Conservation (phyloP, 352 stramenopile genomes). For the Globisporangium viniferum region DNA sequence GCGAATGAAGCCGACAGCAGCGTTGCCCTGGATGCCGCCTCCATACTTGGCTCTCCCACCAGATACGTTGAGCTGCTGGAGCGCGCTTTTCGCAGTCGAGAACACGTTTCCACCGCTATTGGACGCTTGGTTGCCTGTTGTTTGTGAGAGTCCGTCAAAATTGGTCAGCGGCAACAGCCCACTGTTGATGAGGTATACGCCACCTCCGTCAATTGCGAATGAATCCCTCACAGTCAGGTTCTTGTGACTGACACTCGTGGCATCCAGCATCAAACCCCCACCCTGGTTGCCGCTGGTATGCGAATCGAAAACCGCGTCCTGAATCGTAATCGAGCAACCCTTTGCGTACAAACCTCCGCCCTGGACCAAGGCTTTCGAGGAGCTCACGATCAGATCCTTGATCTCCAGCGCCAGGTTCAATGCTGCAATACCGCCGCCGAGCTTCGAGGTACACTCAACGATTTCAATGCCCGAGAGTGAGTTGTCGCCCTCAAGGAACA, state of each 20-base stretch:
- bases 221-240: slow-evolving; percentile 26
- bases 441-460: background rate
- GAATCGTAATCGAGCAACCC: slow-evolving; percentile 9
- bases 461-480: slow-evolving; percentile 12
- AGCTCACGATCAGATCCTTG: background rate
- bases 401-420: background rate
- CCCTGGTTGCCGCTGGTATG: slow-evolving; percentile 18
- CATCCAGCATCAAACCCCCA: slow-evolving; percentile 28
- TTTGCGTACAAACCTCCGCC: slow-evolving; percentile 30
- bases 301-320: slow-evolving; percentile 5
- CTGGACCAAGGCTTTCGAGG: slow-evolving; percentile 7
- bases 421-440: slow-evolving; percentile 9
- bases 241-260: slow-evolving; percentile 22
- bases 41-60: slow-evolving; percentile 11
- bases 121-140: slow-evolving; percentile 9
- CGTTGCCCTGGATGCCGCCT: slow-evolving; percentile 18
- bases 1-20: background rate
- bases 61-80: slow-evolving; percentile 9
- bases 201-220: slow-evolving; percentile 25
- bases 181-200: slow-evolving; percentile 27
- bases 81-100: background rate
- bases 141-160: background rate
- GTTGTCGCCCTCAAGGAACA: slow-evolving; percentile 18
- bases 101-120: slow-evolving; percentile 18
- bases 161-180: slow-evolving; percentile 8